Evolutionary conservation across 257 asterid species (phyloP).

Genomic region (Primulina tabacum): DNA sequence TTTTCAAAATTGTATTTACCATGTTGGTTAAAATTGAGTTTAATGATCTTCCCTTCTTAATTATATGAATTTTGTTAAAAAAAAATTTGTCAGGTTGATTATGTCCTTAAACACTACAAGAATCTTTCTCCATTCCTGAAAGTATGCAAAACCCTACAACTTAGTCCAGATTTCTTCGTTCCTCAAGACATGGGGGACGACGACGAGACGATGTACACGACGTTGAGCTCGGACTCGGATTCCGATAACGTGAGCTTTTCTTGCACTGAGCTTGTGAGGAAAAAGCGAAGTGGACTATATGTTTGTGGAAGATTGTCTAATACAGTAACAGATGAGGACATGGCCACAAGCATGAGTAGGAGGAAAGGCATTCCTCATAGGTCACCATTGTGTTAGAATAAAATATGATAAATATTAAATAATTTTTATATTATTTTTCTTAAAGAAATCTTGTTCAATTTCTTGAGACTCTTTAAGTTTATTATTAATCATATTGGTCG

Average conservation of each 20-base stretch:
- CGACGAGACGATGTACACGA: conserved; percentile 35
- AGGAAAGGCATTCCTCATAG: conserved; percentile 95
- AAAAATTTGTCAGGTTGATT: conserved; percentile 56
- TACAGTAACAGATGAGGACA: conserved; percentile 65
- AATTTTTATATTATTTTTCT: conserved; percentile 20
- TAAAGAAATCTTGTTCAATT: conserved; percentile 31
- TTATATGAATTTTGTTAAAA: not conserved
- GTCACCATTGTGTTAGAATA: conserved; percentile 77
- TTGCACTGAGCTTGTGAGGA: conserved; percentile 68
- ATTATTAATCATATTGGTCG: conserved; percentile 72
- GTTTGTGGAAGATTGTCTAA: conserved; percentile 59
- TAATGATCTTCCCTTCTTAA: not conserved
- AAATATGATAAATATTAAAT: conserved; percentile 11
- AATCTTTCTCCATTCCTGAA: conserved; percentile 73
- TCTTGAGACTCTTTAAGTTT: conserved; percentile 46
- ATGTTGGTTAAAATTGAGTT: not conserved
- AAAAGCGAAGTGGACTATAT: conserved; percentile 75
- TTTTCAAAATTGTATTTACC: not conserved
- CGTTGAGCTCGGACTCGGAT: conserved; percentile 57
- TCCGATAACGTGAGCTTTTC: conserved; percentile 75
- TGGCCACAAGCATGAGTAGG: conserved; percentile 82
- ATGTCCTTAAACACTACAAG: conserved; percentile 59
- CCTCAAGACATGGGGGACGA: conserved; percentile 80
- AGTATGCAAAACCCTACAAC: conserved; percentile 71
- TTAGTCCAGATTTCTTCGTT: conserved; percentile 83